Evolutionary conservation across 305 asterid genomes (phyloP).

Genomic region (Solanum aculeatissimum): DNA sequence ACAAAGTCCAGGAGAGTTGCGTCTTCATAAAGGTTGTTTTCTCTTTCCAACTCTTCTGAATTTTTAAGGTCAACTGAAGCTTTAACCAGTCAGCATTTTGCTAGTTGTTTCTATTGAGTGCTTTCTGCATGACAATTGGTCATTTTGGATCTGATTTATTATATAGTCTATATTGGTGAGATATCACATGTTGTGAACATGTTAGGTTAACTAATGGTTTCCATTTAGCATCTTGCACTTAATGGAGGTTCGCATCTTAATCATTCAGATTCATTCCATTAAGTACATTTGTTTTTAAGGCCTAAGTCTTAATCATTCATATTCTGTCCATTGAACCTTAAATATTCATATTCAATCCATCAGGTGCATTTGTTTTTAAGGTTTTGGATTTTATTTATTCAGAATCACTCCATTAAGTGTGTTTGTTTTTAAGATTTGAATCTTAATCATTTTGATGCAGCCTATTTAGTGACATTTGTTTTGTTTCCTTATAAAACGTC

Average conservation of each 20-base stretch:
- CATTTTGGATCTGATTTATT: not conserved
- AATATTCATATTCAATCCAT: not conserved
- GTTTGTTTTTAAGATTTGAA: not conserved
- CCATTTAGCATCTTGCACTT: not conserved
- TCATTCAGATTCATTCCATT: not conserved
- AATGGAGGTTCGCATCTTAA: not conserved
- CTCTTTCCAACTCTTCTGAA: not conserved
- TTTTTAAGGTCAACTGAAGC: not conserved
- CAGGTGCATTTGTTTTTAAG: not conserved
- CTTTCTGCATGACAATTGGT: not conserved
- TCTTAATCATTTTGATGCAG: not conserved
- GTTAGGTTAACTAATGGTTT: not conserved
- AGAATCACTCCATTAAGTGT: not conserved
- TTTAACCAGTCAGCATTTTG: not conserved
- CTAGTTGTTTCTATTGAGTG: not conserved
- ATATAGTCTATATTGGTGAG: not conserved
- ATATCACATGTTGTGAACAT: not conserved
- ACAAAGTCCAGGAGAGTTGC: conserved; percentile 9
- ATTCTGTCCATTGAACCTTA: not conserved
- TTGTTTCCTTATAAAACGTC: not conserved
- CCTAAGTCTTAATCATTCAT: not conserved
- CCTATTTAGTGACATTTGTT: not conserved
- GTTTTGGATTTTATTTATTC: not conserved
- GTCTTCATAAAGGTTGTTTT: conserved; percentile 6
- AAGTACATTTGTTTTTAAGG: not conserved